phyloP scores from a whole-genome alignment of 768 basidiomycete genomes.

The Boletus subcaerulescens region DNA sequence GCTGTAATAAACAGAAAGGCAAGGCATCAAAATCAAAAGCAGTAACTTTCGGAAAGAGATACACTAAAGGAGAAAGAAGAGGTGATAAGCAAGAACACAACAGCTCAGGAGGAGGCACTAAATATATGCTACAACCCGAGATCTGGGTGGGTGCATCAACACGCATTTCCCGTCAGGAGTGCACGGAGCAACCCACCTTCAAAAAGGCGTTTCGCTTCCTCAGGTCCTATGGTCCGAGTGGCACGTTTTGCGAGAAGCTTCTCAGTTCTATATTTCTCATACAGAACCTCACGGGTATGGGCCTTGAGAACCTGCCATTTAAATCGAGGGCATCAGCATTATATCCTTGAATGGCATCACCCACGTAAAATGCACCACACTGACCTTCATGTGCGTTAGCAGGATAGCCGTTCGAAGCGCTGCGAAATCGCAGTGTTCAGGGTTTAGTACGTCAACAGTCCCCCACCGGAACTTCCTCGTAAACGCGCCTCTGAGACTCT shows the following conservation, averaged over 20 bases:
- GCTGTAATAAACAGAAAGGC: slow-evolving; percentile 4
- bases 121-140: slow-evolving; percentile 42
- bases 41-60: slow-evolving; percentile 5
- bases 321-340: slow-evolving; percentile 2
- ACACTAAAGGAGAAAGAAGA: slow-evolving; percentile 3
- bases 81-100: slow-evolving; percentile 26
- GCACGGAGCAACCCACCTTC: slow-evolving; percentile 50
- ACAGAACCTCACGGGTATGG: slow-evolving; percentile 84
- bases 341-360: slow-evolving; percentile 8
- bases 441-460: slow-evolving; percentile 80
- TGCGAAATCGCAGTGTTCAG: slow-evolving; percentile 84
- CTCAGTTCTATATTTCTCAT: slow-evolving; percentile 91
- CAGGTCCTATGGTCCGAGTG: slow-evolving; percentile 73
- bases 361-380: slow-evolving; percentile 27
- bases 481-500: slow-evolving; percentile 72
- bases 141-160: slow-evolving; percentile 35
- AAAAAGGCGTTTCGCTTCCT: slow-evolving; percentile 67
- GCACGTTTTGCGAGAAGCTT: slow-evolving; percentile 85
- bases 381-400: slow-evolving; percentile 81
- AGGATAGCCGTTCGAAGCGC: slow-evolving; percentile 80
- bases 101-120: slow-evolving; percentile 16
- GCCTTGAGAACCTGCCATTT: slow-evolving; percentile 66
- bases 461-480: slow-evolving; percentile 85
- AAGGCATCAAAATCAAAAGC: slow-evolving; percentile 4
- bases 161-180: slow-evolving; percentile 20